These are phyloP conservation scores for Bjerkandera adusta DNA, from an alignment of 1,284 basidiomycete genomes.

Conservation along the genomic window DNA sequence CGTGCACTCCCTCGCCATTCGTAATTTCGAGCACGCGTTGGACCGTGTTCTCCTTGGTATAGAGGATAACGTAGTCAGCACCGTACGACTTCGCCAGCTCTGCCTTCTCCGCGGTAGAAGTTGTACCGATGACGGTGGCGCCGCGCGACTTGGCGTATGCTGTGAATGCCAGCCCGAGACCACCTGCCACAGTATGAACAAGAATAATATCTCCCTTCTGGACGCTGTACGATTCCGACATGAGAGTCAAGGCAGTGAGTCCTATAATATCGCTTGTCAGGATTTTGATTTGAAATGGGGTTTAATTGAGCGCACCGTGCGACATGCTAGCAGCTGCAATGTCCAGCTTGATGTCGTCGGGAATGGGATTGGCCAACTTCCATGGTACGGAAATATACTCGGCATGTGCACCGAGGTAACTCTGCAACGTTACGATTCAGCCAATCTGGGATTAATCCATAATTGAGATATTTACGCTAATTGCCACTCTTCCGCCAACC, in stretches of 20 bases:
- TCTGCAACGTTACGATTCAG: not conserved
- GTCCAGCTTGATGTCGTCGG: constrained; percentile 54
- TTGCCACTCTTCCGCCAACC: constrained; percentile 61
- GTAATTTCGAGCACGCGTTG: constrained; percentile 77
- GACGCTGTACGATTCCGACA: constrained; percentile 84
- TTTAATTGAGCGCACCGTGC: constrained; percentile 21
- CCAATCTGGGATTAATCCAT: not conserved
- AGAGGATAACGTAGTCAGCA: constrained; percentile 86
- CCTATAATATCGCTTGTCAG: constrained; percentile 33
- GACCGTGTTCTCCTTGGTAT: constrained; percentile 71
- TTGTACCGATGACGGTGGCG: constrained; percentile 92
- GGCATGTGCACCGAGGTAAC: constrained; percentile 30
- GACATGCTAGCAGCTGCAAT: constrained; percentile 62
- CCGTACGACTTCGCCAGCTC: constrained; percentile 78
- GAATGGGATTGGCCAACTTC: constrained; percentile 52
- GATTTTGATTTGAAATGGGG: not conserved
- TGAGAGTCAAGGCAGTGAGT: constrained; percentile 78
- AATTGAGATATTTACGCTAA: too few relatives aligned
- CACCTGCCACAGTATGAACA: constrained; percentile 92
- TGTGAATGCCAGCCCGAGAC: constrained; percentile 60
- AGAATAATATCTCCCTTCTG: constrained; percentile 74
- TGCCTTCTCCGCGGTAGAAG: constrained; percentile 84
- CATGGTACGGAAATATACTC: constrained; percentile 28
- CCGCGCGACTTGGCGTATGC: constrained; percentile 70
- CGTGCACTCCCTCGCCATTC: constrained; percentile 81